Evolutionary conservation across 176 grass and related monocot genomes (phyloP), one percentile per base, ranked within the genome.

Genomic region (Eragrostis nindensis): DNA sequence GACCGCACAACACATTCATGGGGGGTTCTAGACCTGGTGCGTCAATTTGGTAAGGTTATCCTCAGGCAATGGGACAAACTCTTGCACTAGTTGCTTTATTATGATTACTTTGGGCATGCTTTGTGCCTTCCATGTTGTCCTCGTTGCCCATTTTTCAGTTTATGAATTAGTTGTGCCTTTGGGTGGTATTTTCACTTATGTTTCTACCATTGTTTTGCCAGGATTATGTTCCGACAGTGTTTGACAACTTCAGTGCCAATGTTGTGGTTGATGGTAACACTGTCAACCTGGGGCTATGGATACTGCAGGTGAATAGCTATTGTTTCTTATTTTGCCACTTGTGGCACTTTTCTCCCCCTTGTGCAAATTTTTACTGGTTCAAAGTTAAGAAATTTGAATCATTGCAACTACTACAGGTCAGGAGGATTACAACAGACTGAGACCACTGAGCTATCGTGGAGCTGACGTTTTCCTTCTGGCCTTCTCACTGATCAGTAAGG

Each of bases 401-500:
- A 19, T 68, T 72, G 56, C 53, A 40, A 70, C 36, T 83, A 16
- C 78, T 83, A 75, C 91, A 93, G 91, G 91, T 71, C 87, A 93
- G 82, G 91, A 93, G 74, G 91, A 93, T 67, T 90, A 93, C 85
- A 93, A 90, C 59, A 87, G 91, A 80, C 79, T 93, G 86, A 93
- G 91, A 86, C 88, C 91, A 48, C 80, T 93, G 71, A 93, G 91
- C 24, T 93, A 93, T 68, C 88, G 91, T 80, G 91, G 91, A 70
- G 91, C 91, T 47, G 91, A 93, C 68, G 87, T 93, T 82, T 93
- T 93, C 68, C 88, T 90, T 78, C 88, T 93, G 82, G 88, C 91
- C 57, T 93, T 93, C 82, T 93, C 91, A 30, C 88, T 93, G 32
- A 93, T 93, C 76, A 93, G 91, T 61, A 93, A 93, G 82, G 91